Base-by-base conservation (phyloP, 371 early-diverging fungal genomes). In the Apophysomyces ossiformis region DNA sequence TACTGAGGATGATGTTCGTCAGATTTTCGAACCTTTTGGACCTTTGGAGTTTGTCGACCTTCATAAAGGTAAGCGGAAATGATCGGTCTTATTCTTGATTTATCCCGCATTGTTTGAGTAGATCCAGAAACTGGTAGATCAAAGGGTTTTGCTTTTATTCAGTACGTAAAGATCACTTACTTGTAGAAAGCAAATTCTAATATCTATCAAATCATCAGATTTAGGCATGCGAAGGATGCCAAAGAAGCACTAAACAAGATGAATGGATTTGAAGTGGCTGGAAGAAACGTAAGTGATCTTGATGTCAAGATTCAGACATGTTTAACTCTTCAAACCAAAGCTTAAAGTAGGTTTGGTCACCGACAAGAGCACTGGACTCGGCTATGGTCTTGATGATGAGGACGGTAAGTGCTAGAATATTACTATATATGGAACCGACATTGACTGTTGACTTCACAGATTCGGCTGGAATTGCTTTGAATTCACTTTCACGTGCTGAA, bases 11-110 rank as follows among this genome's bases (percentile, higher is more conserved):
- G 97, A 97, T 76, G 76, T 98, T 58, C 85, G 87, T 65, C 82
- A 83, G 54, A 84, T 95, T 13, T 96, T 97, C 71, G 94, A 94
- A 69, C 87, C 92, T 47, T 94, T 95, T 84, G 98, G 97, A 7
- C 83, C 86, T 0, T 76, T 98, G 21, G 96, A 96, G 47, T 89
- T 88, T 67, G 89, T 95, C 66, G 88, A 89, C 54, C 76, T 97
- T 57, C 89, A 92, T 69, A 87, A 84, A 76, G 83, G 78, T 78
- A 77, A 57, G n/a, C 26, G 21, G 7, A 16, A 4, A 7, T 36
- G n/a, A 26, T 64, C 2, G 13, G 60, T 54, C 26, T 43, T 21
- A 6, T 50, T 43, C 7, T 9, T 50, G 43, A 44, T 66, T 60
- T 41, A 37, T 44, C 43, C 41, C 15, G 65, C 21, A 36, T 15